Evolutionary conservation across 192 early-diverging fungal species (phyloP).

Genomic region (Backusella mclennaniae): DNA sequence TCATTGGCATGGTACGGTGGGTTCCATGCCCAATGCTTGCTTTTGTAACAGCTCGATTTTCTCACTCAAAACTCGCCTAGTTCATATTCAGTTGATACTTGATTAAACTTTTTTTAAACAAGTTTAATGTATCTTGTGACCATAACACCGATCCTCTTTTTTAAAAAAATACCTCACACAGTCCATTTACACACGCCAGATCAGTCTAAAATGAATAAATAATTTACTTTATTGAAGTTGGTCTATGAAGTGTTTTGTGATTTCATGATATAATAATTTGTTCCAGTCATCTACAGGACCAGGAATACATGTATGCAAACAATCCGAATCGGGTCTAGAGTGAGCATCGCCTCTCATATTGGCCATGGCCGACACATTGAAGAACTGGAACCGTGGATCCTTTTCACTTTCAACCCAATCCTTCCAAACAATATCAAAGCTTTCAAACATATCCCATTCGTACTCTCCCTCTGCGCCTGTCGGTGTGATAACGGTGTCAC

Average conservation of each 20-base stretch:
- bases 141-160: too few relatives aligned
- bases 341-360: conserved; percentile 35
- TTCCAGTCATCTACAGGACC: conserved; percentile 40
- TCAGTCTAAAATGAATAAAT: not conserved
- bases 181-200: too few relatives aligned
- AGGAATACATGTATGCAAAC: conserved; percentile 36
- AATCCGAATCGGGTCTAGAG: conserved; percentile 29
- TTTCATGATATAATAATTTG: conserved; percentile 31
- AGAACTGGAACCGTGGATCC: conserved; percentile 14
- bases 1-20: too few relatives aligned
- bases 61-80: too few relatives aligned
- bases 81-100: too few relatives aligned
- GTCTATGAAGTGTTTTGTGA: conserved; percentile 8
- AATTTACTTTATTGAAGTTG: not conserved
- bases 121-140: too few relatives aligned
- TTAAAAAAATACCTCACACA: too few relatives aligned
- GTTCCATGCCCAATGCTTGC: too few relatives aligned
- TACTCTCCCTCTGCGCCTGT: conserved; percentile 25
- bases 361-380: conserved; percentile 23
- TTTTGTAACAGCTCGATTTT: too few relatives aligned
- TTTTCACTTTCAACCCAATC: conserved; percentile 24
- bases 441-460: conserved; percentile 31
- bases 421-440: conserved; percentile 34
- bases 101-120: too few relatives aligned
- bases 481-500: conserved; percentile 4